These are phyloP conservation scores for Malassezia caprae DNA, from an alignment of 1,284 basidiomycete genomes.

Conservation along the genomic window DNA sequence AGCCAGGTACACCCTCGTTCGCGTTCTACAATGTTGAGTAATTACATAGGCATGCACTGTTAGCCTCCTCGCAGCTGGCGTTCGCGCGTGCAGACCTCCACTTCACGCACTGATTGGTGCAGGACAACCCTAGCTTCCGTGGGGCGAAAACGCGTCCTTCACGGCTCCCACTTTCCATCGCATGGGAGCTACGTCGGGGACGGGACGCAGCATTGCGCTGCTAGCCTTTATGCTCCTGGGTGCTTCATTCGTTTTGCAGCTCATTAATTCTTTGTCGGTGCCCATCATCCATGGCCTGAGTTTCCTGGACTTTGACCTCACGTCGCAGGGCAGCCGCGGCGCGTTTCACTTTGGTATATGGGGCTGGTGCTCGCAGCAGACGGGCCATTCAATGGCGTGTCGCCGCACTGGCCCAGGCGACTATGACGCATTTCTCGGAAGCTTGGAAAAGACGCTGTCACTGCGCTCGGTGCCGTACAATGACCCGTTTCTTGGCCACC, in stretches of 20 bases:
- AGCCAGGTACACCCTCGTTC: constrained; percentile 58
- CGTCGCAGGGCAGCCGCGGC: not conserved
- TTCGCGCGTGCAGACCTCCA: not conserved
- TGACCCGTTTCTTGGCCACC: constrained; percentile 24
- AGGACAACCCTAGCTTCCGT: not conserved
- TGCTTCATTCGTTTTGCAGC: constrained; percentile 33
- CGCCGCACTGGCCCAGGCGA: constrained; percentile 25
- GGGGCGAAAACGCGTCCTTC: not conserved
- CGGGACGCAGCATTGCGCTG: constrained; percentile 7
- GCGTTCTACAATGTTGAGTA: constrained; percentile 22
- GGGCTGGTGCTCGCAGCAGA: constrained; percentile 24
- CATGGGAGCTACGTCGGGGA: constrained; percentile 4
- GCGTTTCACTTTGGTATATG: constrained; percentile 21
- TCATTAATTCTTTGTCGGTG: constrained; percentile 26
- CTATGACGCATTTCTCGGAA: constrained; percentile 16
- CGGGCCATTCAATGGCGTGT: constrained; percentile 9
- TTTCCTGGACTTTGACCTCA: constrained; percentile 23
- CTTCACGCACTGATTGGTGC: not conserved
- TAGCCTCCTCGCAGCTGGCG: not conserved
- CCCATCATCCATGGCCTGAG: constrained; percentile 35
- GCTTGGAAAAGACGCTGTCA: not conserved
- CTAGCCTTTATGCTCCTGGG: constrained; percentile 29
- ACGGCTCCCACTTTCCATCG: not conserved
- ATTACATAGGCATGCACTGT: not conserved
- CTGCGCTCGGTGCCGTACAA: not conserved